phyloP scores from a whole-genome alignment of 1,139 yeast species.

The Magnusiomyces fungicola region DNA sequence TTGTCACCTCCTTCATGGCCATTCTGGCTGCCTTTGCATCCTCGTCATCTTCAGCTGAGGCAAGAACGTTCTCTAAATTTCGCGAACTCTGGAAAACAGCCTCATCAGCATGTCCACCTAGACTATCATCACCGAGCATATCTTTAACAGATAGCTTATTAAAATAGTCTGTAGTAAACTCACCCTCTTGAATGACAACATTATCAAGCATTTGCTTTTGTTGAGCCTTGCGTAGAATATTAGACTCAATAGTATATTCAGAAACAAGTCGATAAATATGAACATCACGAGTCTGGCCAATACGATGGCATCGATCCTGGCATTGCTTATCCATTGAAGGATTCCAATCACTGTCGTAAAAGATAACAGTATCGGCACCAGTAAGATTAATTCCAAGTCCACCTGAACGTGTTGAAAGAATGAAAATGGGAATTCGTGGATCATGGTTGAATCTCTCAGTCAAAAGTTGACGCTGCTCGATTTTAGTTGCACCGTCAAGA shows the following conservation, averaged over 20 bases:
- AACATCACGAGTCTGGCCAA: conserved; percentile 96
- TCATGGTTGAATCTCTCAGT: conserved; percentile 92
- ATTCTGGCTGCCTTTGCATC: conserved; percentile 88
- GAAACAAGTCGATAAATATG: conserved; percentile 95
- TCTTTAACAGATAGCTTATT: conserved; percentile 87
- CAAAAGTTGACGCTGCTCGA: conserved; percentile 90
- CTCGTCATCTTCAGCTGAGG: conserved; percentile 94
- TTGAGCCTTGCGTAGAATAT: conserved; percentile 87
- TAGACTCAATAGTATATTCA: conserved; percentile 93
- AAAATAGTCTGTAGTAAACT: conserved; percentile 93
- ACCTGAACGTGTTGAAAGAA: conserved; percentile 92
- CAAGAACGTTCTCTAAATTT: conserved; percentile 55
- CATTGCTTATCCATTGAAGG: conserved; percentile 99
- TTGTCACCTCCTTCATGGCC: conserved; percentile 76
- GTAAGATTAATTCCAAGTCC: conserved; percentile 96
- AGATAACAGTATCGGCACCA: conserved; percentile 98
- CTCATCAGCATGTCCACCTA: conserved; percentile 34
- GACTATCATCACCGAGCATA: conserved; percentile 56
- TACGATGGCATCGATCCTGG: conserved; percentile 98
- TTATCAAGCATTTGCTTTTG: conserved; percentile 93
- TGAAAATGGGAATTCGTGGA: conserved; percentile 79
- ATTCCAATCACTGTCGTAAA: conserved; percentile 98
- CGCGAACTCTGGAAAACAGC: conserved; percentile 35
- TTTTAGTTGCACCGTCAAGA: conserved; percentile 94
- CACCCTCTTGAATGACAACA: conserved; percentile 97